Conservation (phyloP, 1,284 basidiomycete genomes). For the Pterulicium gracile region DNA sequence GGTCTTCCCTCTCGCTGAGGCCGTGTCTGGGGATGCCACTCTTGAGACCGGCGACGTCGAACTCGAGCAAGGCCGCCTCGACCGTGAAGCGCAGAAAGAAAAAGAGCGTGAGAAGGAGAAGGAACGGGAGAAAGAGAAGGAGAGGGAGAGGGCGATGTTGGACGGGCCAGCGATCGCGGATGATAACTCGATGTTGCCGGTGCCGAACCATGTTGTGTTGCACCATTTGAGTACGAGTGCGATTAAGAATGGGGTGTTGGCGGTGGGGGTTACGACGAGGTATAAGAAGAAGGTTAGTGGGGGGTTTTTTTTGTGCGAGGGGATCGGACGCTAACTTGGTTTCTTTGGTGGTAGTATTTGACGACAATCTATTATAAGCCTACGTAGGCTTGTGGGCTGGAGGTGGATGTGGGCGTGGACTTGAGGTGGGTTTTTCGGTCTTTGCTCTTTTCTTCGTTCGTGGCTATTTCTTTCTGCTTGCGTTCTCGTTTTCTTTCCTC, state of each 20-base stretch:
- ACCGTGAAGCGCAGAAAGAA: background rate
- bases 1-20: background rate
- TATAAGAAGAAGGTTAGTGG: conserved; percentile 81
- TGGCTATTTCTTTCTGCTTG: background rate
- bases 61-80: too few species aligned
- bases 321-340: background rate
- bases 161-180: conserved; percentile 50
- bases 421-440: background rate
- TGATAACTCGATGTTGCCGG: conserved; percentile 88
- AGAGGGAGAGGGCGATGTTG: conserved; percentile 20
- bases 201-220: conserved; percentile 90
- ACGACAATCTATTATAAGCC: conserved; percentile 55
- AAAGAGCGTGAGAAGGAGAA: conserved; percentile 1
- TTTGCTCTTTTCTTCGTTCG: background rate
- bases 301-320: conserved; percentile 6
- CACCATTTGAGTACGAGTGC: conserved; percentile 95
- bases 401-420: background rate
- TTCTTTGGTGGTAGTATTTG: conserved; percentile 9
- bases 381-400: conserved; percentile 25
- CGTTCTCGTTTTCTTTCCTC: background rate
- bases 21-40: background rate
- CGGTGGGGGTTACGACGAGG: conserved; percentile 87
- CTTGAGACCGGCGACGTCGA: background rate
- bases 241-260: conserved; percentile 89
- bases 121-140: conserved; percentile 20